Evolutionary conservation across 176 grass and related monocot genomes (phyloP), one percentile per base, ranked within the genome.

Genomic region (Oryza australiensis): DNA sequence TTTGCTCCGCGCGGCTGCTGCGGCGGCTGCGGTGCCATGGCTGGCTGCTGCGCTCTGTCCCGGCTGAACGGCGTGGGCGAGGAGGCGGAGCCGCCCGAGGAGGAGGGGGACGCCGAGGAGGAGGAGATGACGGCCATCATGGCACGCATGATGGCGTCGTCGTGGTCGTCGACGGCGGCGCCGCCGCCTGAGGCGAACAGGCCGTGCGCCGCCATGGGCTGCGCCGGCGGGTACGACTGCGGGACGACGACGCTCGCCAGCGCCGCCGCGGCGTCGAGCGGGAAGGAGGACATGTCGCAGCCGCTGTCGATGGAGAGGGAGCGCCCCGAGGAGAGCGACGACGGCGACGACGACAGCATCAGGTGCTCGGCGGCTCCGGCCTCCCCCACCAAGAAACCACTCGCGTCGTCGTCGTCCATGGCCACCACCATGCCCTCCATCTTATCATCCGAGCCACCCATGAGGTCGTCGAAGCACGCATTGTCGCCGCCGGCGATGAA

Each of bases 91-190:
- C 67, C 43, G 26, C 89, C 80, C 8, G 93, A 94, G 26, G 92
- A 89, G 62, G 90, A 82, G 2, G 90, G 90, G 12, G 90, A 87
- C 2, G 91, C 84, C 26, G 93, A 93, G 75, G 48, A 41, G 9
- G 90, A 93, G 41, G 93, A 93, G 70, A 99, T 82, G 71, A 99
- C 87, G 16, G 85, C 87, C 86, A 99, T 86, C 96, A 99, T 99
- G 7, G 96, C 96, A 34, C 72, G 79, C 77, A 85, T 85, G 73
- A 99, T 87, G 3, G 73, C 93, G 40, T 48, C 84, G 27, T 98
- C 90, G 26, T 90, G 64, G 51, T 69, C 65, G 64, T 18, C 35
- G 13, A 22, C 74, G n/a, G 45, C 30, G 38, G 49, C 26, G 4
- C 27, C 20, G 16, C 24, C 42, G 26, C 43, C 74, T 12, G 48